Conservation (phyloP, 257 asterid species). For the Solanum piurae region DNA sequence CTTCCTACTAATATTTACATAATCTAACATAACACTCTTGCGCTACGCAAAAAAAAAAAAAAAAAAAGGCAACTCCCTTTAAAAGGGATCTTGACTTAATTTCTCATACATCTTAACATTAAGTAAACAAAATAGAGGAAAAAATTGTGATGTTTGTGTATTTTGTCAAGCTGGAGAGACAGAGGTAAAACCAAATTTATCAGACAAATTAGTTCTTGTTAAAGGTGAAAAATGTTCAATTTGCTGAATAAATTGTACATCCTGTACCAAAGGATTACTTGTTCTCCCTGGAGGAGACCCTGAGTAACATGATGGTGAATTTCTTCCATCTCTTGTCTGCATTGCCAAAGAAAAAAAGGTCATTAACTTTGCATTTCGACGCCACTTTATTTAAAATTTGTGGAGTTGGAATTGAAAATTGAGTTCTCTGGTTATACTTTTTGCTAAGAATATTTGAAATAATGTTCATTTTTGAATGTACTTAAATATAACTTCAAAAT, state of each 20-base stretch:
- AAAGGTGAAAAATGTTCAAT: slow-evolving; percentile 26
- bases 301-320: slow-evolving; percentile 17
- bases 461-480: too few species aligned
- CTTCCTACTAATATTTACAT: neutral
- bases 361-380: neutral
- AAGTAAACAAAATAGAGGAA: neutral
- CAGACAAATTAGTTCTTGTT: slow-evolving; percentile 13
- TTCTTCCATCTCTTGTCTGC: slow-evolving; percentile 28
- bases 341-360: neutral
- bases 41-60: neutral
- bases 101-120: neutral
- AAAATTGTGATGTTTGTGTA: neutral
- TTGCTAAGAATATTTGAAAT: neutral
- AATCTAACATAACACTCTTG: neutral
- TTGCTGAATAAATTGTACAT: slow-evolving; percentile 39
- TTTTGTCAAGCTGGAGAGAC: slow-evolving; percentile 13
- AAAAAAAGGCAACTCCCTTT: neutral
- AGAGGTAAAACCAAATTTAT: slow-evolving; percentile 15
- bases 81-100: neutral
- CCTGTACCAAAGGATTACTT: slow-evolving; percentile 51
- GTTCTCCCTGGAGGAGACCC: slow-evolving; percentile 52
- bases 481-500: neutral
- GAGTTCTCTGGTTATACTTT: neutral
- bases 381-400: too few species aligned
- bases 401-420: neutral